Evolutionary conservation across 2,329 filamentous ascomycete species (phyloP).

Genomic region (Alternaria burnsii): DNA sequence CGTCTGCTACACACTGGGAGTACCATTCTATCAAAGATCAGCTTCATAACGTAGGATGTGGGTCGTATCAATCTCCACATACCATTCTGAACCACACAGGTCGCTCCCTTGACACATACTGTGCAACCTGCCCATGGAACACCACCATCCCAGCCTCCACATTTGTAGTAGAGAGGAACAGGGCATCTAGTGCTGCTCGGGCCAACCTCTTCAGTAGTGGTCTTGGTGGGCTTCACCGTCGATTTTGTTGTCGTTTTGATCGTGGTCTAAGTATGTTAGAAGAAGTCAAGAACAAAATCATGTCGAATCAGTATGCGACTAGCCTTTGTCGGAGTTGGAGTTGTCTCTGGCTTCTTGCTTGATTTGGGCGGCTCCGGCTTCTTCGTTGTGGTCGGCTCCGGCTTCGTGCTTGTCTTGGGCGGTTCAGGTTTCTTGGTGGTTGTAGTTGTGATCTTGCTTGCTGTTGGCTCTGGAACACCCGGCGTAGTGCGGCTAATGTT

Average conservation of each 20-base stretch:
- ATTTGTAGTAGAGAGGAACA: conserved; percentile 44
- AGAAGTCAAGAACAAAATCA: neutral
- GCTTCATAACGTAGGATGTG: neutral
- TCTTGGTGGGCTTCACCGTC: conserved; percentile 16
- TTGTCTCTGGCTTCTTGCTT: conserved; percentile 14
- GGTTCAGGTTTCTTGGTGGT: conserved; percentile 16
- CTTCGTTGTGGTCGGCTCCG: conserved; percentile 8
- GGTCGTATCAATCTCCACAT: conserved; percentile 11
- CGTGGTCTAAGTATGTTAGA: conserved; percentile 13
- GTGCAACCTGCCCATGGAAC: conserved; percentile 41
- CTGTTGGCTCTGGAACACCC: conserved; percentile 15
- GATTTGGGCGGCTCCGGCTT: conserved; percentile 18
- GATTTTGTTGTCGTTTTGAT: conserved; percentile 18
- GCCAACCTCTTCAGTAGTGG: conserved; percentile 28
- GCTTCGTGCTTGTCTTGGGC: conserved; percentile 2
- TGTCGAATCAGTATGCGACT: neutral
- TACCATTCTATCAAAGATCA: conserved; percentile 34
- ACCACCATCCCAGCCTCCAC: conserved; percentile 37
- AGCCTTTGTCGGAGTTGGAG: conserved; percentile 11
- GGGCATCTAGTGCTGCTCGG: conserved; percentile 44
- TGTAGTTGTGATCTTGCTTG: conserved; percentile 21
- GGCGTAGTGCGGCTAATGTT: conserved; percentile 18
- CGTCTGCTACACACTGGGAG: conserved; percentile 38
- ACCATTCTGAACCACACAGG: conserved; percentile 42
- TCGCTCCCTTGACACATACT: conserved; percentile 36